Evolutionary conservation across 148 eudicot genomes (phyloP).

Genomic region (Camellia granthamiana): DNA sequence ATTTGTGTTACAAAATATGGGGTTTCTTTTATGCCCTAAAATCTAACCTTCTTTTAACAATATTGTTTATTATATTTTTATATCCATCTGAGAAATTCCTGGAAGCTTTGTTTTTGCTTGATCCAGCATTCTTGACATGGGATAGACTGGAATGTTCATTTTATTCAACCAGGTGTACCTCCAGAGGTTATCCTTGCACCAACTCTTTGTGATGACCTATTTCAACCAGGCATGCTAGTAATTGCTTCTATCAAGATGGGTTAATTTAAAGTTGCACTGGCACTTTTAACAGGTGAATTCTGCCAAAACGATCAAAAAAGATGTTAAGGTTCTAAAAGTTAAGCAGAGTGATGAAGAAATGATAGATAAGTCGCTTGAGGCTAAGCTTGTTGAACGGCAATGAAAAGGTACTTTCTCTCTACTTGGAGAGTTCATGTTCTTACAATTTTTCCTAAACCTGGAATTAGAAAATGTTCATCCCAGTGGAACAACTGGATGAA

Average conservation of each 20-base stretch:
- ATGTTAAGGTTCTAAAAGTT: slow-evolving; percentile 64
- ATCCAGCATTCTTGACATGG: not conserved
- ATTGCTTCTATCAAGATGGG: not conserved
- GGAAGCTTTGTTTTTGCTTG: not conserved
- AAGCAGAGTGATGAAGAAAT: slow-evolving; percentile 74
- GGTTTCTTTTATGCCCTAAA: not conserved
- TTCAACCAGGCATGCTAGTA: not conserved
- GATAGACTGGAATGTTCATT: not conserved
- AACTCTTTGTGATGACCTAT: slow-evolving; percentile 1
- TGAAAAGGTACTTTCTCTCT: slow-evolving; percentile 56
- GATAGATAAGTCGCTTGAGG: slow-evolving; percentile 65
- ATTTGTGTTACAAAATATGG: not conserved
- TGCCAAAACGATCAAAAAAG: slow-evolving; percentile 73
- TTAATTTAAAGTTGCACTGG: slow-evolving; percentile 1
- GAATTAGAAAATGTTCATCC: slow-evolving; percentile 13
- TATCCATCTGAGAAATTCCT: not conserved
- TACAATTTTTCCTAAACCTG: not conserved
- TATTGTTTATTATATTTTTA: not conserved
- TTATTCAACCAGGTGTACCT: not conserved
- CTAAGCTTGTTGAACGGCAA: slow-evolving; percentile 64
- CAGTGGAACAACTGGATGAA: slow-evolving; percentile 68
- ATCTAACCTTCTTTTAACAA: not conserved
- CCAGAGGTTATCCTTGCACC: not conserved
- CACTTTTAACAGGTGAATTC: slow-evolving; percentile 55
- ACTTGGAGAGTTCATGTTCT: slow-evolving; percentile 5